Conservation (phyloP, 306 rosid genomes). For the Quillaja saponaria region DNA sequence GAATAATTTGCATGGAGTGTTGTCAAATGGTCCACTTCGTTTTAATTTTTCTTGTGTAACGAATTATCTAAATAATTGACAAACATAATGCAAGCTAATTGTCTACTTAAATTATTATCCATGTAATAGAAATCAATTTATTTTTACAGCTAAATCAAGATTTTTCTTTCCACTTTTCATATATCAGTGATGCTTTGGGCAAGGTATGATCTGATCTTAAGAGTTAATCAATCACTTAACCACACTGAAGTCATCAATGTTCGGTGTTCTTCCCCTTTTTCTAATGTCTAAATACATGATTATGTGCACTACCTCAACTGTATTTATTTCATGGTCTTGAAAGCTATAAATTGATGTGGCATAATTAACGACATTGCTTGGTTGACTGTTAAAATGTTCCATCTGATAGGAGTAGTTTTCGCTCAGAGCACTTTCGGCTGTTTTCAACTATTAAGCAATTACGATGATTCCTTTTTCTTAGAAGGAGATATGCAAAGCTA, state of each 20-base stretch:
- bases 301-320: not conserved
- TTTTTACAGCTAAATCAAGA: too few relatives aligned
- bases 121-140: too few relatives aligned
- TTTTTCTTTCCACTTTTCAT: too few relatives aligned
- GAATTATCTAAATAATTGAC: too few relatives aligned
- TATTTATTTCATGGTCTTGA: not conserved
- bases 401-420: not conserved
- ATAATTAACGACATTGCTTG: conserved; percentile 3
- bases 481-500: not conserved
- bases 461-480: conserved; percentile 2
- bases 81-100: too few relatives aligned
- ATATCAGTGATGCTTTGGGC: too few relatives aligned
- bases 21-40: too few relatives aligned
- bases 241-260: not conserved
- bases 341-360: conserved; percentile 13
- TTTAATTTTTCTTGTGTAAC: too few relatives aligned
- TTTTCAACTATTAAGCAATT: conserved; percentile 22
- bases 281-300: not conserved
- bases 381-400: conserved; percentile 1
- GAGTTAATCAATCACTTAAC: too few relatives aligned
- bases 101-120: too few relatives aligned
- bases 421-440: conserved; percentile 1
- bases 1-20: too few relatives aligned
- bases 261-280: not conserved
- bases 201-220: too few relatives aligned